Base-by-base conservation (phyloP, 169 alveolate species). In the Eimeria zaria region DNA sequence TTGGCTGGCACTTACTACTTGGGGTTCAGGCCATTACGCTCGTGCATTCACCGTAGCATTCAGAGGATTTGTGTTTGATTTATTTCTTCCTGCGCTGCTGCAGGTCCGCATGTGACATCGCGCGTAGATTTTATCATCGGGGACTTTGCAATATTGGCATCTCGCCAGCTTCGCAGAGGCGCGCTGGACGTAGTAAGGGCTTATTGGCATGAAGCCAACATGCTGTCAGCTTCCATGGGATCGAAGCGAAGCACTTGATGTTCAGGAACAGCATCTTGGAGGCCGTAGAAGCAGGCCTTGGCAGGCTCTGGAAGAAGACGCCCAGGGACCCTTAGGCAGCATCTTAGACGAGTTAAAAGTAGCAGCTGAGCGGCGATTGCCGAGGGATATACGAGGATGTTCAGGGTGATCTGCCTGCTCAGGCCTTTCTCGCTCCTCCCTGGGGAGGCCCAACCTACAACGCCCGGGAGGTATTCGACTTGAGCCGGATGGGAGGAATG, bases 401-500 rank as follows among this genome's bases (percentile, higher is more conserved):
- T 69, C 48, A 14, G 24, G 78, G 78, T 33, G 16, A 14, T 76
- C 33, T 44, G 62, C 41, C 44, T 24, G 41, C 78, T 84, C 93
- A 92, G 96, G 91, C 41, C 4, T 92, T 92, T 41, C 73, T 92
- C 39, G 74, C 96, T 30, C 96, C 96, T 55, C 96, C 96, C 7
- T 92, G 96, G 96, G 92, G 96, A 0, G 96, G 96, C 87, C 96
- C 96, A 46, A 27, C 73, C 58, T 92, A 92, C 76, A 87, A 81
- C 53, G 85, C 93, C 48, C 62, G 83, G 88, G 81, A 87, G 51
- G 88, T 81, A 48, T 92, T 92, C 60, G 87, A 67, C 62, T 16
- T 81, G 27, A 14, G 93, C 39, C n/a, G 62, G 11, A 87, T 92
- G 92, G 96, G 92, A 51, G 71, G 64, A 44, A 51, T 33, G 51